Conservation (phyloP, 2,329 filamentous ascomycete genomes). For the Pseudogymnoascus sp. region DNA sequence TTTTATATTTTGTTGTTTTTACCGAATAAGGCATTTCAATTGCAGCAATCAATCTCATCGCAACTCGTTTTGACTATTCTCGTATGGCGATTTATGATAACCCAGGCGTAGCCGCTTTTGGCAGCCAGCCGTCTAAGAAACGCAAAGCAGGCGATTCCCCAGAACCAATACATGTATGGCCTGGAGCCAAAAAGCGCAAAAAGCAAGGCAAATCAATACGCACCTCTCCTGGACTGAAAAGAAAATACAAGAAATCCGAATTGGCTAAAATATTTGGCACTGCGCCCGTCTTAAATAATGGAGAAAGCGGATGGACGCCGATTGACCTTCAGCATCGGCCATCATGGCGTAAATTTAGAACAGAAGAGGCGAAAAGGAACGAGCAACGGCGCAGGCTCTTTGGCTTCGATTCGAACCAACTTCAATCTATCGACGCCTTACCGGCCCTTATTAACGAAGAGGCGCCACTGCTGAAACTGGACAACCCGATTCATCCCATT, state of each 20-base stretch:
- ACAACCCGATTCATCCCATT: background rate
- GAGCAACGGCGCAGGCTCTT: background rate
- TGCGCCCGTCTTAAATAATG: background rate
- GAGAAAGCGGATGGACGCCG: background rate
- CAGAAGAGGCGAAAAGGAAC: constrained; percentile 1
- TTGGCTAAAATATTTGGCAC: background rate
- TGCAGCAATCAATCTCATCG: background rate
- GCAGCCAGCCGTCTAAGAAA: background rate
- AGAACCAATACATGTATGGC: background rate
- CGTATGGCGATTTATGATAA: background rate
- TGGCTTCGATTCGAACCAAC: background rate
- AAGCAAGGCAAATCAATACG: background rate
- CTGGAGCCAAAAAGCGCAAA: background rate
- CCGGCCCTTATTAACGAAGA: background rate
- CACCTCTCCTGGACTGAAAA: background rate
- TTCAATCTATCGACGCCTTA: background rate
- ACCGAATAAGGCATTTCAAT: background rate
- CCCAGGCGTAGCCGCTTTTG: background rate
- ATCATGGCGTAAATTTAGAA: background rate
- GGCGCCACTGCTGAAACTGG: background rate
- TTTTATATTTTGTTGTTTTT: background rate
- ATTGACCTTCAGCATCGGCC: background rate
- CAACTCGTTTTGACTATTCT: background rate
- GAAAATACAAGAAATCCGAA: background rate
- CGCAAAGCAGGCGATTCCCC: background rate